These are phyloP conservation scores for Pythium sp. DNA, from an alignment of 352 stramenopile species.

Conservation along the genomic window DNA sequence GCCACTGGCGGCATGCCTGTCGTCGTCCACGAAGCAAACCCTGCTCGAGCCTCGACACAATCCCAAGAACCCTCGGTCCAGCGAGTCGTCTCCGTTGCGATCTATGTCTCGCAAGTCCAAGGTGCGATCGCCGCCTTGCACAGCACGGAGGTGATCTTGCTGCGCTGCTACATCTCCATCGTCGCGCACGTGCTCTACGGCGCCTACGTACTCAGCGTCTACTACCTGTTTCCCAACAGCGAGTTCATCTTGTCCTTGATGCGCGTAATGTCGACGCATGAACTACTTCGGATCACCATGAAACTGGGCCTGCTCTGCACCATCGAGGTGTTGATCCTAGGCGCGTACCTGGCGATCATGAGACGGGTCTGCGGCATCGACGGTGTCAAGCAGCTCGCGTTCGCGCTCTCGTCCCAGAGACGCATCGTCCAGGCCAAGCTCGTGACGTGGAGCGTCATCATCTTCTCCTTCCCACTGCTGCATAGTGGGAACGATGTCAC, in stretches of 20 bases:
- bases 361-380: slow-evolving; percentile 13
- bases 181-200: slow-evolving; percentile 30
- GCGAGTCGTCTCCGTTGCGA: background rate
- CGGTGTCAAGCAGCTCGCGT: slow-evolving; percentile 26
- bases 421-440: slow-evolving; percentile 27
- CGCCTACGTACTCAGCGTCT: slow-evolving; percentile 10
- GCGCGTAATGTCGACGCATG: background rate
- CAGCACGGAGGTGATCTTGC: slow-evolving; percentile 31
- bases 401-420: slow-evolving; percentile 25
- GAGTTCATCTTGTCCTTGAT: background rate
- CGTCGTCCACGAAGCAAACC: background rate
- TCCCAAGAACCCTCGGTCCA: background rate
- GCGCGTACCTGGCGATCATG: slow-evolving; percentile 23
- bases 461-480: slow-evolving; percentile 27
- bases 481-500: slow-evolving; percentile 28
- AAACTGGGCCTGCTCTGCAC: background rate
- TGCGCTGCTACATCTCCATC: slow-evolving; percentile 34
- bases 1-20: background rate
- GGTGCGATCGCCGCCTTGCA: slow-evolving; percentile 19
- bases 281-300: background rate
- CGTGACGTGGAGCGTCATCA: slow-evolving; percentile 19
- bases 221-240: slow-evolving; percentile 26
- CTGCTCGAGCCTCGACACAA: background rate
- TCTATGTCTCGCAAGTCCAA: slow-evolving; percentile 1
- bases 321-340: slow-evolving; percentile 20